A percentile compares a stretch with the other conserved stretches of the same genome.
Evolutionary conservation across 2,329 filamentous ascomycete species (phyloP).

Genomic region (Aureobasidium subglaciale): DNA sequence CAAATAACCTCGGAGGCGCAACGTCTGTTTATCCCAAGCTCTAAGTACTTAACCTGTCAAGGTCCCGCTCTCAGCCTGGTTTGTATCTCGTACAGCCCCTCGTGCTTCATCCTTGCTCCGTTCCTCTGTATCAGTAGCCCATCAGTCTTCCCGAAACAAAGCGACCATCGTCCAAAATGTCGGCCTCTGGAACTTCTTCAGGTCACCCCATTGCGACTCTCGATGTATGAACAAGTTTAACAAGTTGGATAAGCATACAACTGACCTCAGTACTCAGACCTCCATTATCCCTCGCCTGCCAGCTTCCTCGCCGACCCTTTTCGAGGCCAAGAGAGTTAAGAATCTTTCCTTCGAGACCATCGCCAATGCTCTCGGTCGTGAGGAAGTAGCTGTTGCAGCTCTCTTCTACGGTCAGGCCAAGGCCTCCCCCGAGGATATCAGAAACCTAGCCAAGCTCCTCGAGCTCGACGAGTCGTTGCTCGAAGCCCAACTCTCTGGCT

Average conservation of each 20-base stretch:
- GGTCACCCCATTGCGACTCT: slow-evolving; percentile 28
- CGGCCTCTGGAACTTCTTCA: slow-evolving; percentile 20
- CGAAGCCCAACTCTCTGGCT: slow-evolving; percentile 58
- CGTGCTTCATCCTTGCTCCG: not conserved
- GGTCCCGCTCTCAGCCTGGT: slow-evolving; percentile 11
- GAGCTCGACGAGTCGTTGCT: slow-evolving; percentile 52
- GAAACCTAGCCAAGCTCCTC: slow-evolving; percentile 60
- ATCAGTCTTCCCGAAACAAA: slow-evolving; percentile 4
- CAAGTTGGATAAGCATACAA: no score
- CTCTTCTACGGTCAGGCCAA: slow-evolving; percentile 85
- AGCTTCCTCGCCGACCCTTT: slow-evolving; percentile 63
- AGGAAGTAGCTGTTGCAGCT: slow-evolving; percentile 78
- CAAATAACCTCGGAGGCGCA: not conserved
- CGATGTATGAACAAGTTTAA: no score
- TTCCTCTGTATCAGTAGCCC: not conserved
- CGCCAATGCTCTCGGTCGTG: slow-evolving; percentile 63
- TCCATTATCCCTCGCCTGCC: slow-evolving; percentile 65
- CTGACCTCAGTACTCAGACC: no score
- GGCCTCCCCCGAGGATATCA: slow-evolving; percentile 62
- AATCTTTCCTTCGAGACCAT: slow-evolving; percentile 74
- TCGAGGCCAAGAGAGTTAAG: slow-evolving; percentile 70
- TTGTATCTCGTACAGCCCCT: slow-evolving; percentile 6
- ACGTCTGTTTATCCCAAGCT: not conserved
- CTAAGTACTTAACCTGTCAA: slow-evolving; percentile 1
- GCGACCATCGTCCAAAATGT: slow-evolving; percentile 24